Conservation (phyloP, 2,329 filamentous ascomycete genomes). For the Cryphonectria parasitica region DNA sequence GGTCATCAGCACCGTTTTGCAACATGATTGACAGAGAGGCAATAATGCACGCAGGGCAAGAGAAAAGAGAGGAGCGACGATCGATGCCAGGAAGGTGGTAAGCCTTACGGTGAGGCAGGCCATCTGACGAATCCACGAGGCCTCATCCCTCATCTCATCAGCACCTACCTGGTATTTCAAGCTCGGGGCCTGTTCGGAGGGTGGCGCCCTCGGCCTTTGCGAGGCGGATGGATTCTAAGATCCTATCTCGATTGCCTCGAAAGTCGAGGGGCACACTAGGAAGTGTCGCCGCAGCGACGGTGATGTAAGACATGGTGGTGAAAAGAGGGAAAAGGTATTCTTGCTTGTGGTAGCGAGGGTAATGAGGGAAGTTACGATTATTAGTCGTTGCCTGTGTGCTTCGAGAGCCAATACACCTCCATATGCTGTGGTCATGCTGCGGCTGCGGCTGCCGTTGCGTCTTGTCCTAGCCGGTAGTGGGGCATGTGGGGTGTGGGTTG, state of each 20-base stretch:
- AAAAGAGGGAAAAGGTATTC: not conserved
- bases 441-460: not conserved
- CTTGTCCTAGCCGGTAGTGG: not conserved
- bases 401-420: not conserved
- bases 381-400: not conserved
- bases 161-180: constrained; percentile 39
- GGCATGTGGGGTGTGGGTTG: too few species aligned
- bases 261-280: constrained; percentile 58
- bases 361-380: not conserved
- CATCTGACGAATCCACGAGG: not conserved
- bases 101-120: not conserved
- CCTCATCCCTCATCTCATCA: not conserved
- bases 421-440: too few species aligned
- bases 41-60: not conserved
- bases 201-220: constrained; percentile 66
- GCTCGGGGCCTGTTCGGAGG: constrained; percentile 61
- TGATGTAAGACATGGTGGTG: constrained; percentile 37
- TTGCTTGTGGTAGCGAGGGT: not conserved
- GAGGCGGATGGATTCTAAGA: constrained; percentile 62
- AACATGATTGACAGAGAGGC: too few species aligned
- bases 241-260: constrained; percentile 65
- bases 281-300: constrained; percentile 42
- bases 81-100: not conserved
- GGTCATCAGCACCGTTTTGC: not conserved
- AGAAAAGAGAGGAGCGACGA: not conserved